phyloP scores from a whole-genome alignment of 495 filamentous ascomycete species.

The Penicillium angulare region DNA sequence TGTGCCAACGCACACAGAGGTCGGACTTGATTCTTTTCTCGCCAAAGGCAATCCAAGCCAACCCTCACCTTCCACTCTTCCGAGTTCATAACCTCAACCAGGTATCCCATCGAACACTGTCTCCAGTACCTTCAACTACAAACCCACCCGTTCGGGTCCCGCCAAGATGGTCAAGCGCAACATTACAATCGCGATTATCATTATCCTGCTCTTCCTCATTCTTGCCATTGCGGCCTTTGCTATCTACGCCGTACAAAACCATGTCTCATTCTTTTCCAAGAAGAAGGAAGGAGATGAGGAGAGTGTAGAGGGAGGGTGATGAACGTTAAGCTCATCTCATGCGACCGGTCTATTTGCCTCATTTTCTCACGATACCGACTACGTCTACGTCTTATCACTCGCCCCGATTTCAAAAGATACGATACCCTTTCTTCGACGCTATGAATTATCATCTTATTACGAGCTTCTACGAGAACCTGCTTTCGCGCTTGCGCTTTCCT shows the following conservation, averaged over 20 bases:
- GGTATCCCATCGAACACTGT: too few relatives aligned
- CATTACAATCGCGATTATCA: constrained; percentile 78
- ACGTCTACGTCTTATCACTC: not conserved
- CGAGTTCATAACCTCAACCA: too few relatives aligned
- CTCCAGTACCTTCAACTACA: too few relatives aligned
- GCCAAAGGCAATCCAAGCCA: too few relatives aligned
- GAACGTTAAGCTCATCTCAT: too few relatives aligned
- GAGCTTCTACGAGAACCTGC: too few relatives aligned
- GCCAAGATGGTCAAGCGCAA: constrained; percentile 52
- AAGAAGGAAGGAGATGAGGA: constrained; percentile 43
- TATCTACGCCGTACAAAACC: constrained; percentile 58
- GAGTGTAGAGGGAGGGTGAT: constrained; percentile 32
- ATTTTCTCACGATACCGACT: too few relatives aligned
- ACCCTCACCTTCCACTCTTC: too few relatives aligned
- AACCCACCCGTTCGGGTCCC: not conserved
- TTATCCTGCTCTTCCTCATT: constrained; percentile 74
- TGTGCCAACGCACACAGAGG: too few relatives aligned
- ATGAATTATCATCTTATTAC: too few relatives aligned
- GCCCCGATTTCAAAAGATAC: not conserved
- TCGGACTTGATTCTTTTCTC: too few relatives aligned
- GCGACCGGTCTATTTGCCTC: not conserved
- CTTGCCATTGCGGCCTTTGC: constrained; percentile 67
- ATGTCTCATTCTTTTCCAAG: constrained; percentile 38
- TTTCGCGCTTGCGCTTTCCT: too few relatives aligned
- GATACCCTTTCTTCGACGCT: constrained; percentile 5